A percentile compares a stretch with the other conserved stretches of the same genome.
Evolutionary conservation across 192 early-diverging fungal species (phyloP).

Genomic region (Podila verticillata): DNA sequence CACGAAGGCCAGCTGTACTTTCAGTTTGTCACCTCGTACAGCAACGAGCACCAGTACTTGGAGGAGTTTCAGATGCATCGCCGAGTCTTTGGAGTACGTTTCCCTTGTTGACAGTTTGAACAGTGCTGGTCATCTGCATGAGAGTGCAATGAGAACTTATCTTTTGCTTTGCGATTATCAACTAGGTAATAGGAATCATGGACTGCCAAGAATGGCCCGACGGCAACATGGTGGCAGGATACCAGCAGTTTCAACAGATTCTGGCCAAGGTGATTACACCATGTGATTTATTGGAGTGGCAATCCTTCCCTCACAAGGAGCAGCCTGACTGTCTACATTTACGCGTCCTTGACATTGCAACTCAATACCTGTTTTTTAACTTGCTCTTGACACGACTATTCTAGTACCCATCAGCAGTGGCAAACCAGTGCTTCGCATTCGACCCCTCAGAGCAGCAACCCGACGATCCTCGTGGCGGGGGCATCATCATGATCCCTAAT

Average conservation of each 20-base stretch:
- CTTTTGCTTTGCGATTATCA: not conserved
- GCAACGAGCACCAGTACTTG: constrained; percentile 71
- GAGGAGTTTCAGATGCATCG: constrained; percentile 81
- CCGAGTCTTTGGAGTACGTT: constrained; percentile 76
- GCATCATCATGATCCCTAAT: constrained; percentile 82
- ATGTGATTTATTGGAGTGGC: not conserved
- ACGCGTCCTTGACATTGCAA: not conserved
- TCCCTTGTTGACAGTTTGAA: not conserved
- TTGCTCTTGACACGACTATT: not conserved
- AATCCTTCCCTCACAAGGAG: not conserved
- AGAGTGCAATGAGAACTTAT: constrained; percentile 2
- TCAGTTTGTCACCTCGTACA: constrained; percentile 76
- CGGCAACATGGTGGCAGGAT: constrained; percentile 66
- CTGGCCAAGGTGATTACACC: constrained; percentile 55
- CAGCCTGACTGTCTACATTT: no score
- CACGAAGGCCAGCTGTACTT: constrained; percentile 77
- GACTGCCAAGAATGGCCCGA: constrained; percentile 76
- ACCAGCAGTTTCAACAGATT: constrained; percentile 66
- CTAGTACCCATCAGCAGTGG: constrained; percentile 77
- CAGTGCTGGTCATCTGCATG: not conserved
- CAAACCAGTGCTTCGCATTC: constrained; percentile 82
- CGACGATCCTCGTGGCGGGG: constrained; percentile 72
- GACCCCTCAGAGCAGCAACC: constrained; percentile 79
- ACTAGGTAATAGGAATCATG: constrained; percentile 83
- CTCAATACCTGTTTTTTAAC: not conserved